A percentile compares a stretch with the other conserved stretches of the same genome.
phyloP scores from a whole-genome alignment of 805 yeast genomes.

The Torulaspora maleeae region DNA sequence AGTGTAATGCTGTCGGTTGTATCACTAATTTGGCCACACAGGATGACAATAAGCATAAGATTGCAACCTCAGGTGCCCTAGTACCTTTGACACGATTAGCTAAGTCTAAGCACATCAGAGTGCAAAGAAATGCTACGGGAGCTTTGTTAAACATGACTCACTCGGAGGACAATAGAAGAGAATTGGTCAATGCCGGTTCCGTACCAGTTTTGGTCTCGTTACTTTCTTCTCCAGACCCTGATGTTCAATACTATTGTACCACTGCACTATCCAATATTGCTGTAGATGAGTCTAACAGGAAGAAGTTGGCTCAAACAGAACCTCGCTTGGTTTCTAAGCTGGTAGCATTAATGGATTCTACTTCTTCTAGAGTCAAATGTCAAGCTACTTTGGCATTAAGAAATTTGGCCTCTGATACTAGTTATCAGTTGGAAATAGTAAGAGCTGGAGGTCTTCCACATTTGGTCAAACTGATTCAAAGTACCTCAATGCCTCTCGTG shows the following conservation, averaged over 20 bases:
- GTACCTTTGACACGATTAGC: conserved; percentile 93
- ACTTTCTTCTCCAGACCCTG: conserved; percentile 82
- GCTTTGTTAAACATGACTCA: conserved; percentile 98
- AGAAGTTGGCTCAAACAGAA: conserved; percentile 83
- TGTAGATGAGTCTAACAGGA: conserved; percentile 88
- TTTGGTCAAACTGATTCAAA: conserved; percentile 81
- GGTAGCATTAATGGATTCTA: conserved; percentile 87
- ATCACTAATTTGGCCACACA: conserved; percentile 96
- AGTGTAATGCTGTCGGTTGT: conserved; percentile 98
- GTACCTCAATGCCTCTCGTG: conserved; percentile 85
- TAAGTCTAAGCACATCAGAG: conserved; percentile 88
- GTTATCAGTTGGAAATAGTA: conserved; percentile 93
- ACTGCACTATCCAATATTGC: conserved; percentile 96
- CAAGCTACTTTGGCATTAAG: conserved; percentile 96
- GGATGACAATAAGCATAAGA: conserved; percentile 92
- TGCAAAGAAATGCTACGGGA: conserved; percentile 98
- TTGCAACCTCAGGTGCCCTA: conserved; percentile 93
- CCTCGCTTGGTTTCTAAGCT: conserved; percentile 85
- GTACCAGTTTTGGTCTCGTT: conserved; percentile 92
- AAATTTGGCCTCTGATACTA: conserved; percentile 92
- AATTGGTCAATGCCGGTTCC: conserved; percentile 95
- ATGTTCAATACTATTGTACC: conserved; percentile 97
- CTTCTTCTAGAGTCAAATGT: conserved; percentile 93
- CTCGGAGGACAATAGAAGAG: conserved; percentile 92
- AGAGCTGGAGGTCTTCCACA: conserved; percentile 94